phyloP scores from a whole-genome alignment of 768 basidiomycete species.

The Leccinum disarticulatum region DNA sequence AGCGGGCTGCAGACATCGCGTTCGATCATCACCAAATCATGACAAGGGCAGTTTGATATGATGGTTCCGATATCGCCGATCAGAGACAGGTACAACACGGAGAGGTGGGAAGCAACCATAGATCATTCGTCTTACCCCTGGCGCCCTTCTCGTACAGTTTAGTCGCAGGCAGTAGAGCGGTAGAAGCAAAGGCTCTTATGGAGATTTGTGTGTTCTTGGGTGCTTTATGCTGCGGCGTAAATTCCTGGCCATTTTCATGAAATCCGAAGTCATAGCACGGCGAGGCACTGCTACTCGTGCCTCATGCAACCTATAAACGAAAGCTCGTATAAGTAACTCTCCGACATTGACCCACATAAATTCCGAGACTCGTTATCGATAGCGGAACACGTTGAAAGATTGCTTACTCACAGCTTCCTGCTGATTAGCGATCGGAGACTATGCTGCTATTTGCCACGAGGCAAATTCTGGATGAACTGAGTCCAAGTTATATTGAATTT shows the following conservation, averaged over 20 bases:
- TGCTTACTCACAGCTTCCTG: not conserved
- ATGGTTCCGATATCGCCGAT: not conserved
- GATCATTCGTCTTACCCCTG: slow-evolving; percentile 8
- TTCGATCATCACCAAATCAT: slow-evolving; percentile 1
- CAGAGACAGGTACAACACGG: not conserved
- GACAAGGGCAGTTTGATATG: not conserved
- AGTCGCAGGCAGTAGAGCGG: slow-evolving; percentile 1
- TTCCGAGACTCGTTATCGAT: not conserved
- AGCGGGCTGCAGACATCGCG: not conserved
- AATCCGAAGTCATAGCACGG: not conserved
- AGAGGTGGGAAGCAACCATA: not conserved
- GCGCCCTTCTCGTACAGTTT: slow-evolving; percentile 3
- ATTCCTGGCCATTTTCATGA: not conserved
- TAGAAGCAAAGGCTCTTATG: not conserved
- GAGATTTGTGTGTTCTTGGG: not conserved
- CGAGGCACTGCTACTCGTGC: not conserved
- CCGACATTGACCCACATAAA: not conserved
- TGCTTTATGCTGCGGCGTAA: not conserved
- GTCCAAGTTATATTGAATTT: not conserved
- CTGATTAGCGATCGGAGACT: not conserved
- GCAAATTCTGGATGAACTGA: not conserved
- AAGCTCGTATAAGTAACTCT: not conserved
- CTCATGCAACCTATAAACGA: not conserved
- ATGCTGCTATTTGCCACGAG: not conserved
- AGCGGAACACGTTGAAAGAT: not conserved